Evolutionary conservation across 257 asterid genomes (phyloP).

Genomic region (Handroanthus guayacan): DNA sequence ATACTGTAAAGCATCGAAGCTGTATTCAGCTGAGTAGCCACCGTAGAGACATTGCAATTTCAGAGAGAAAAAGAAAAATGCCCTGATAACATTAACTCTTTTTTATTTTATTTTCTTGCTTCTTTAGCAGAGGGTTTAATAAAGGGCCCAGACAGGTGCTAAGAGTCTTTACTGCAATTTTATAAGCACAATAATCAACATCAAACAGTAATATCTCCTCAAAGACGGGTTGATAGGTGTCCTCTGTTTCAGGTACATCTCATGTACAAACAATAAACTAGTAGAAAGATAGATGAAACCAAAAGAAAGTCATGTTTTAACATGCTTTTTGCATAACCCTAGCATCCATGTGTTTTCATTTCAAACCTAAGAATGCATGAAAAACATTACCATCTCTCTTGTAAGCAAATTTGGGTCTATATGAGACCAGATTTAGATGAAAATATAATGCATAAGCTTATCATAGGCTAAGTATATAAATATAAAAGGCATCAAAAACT

Average conservation of each 20-base stretch:
- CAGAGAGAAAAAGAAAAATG: neutral
- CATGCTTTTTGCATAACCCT: slow-evolving; percentile 11
- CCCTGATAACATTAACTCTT: neutral
- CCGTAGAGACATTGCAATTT: too few species aligned
- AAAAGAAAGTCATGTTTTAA: neutral
- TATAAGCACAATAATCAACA: neutral
- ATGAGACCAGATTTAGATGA: slow-evolving; percentile 13
- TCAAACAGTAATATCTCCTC: neutral
- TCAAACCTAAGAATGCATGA: slow-evolving; percentile 19
- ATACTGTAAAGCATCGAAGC: neutral
- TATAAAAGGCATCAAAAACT: slow-evolving; percentile 21
- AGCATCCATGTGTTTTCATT: slow-evolving; percentile 11
- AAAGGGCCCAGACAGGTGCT: neutral
- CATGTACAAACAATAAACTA: neutral
- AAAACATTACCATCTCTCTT: slow-evolving; percentile 5
- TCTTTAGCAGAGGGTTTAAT: neutral
- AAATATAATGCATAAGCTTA: neutral
- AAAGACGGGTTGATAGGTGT: slow-evolving; percentile 8
- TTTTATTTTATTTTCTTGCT: neutral
- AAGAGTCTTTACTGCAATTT: neutral
- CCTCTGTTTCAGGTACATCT: slow-evolving; percentile 13
- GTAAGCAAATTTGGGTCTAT: slow-evolving; percentile 17
- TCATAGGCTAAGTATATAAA: slow-evolving; percentile 10
- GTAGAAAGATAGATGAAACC: neutral
- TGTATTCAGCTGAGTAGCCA: neutral